phyloP scores from a whole-genome alignment of 768 basidiomycete species.

The Boletus bicolor region DNA sequence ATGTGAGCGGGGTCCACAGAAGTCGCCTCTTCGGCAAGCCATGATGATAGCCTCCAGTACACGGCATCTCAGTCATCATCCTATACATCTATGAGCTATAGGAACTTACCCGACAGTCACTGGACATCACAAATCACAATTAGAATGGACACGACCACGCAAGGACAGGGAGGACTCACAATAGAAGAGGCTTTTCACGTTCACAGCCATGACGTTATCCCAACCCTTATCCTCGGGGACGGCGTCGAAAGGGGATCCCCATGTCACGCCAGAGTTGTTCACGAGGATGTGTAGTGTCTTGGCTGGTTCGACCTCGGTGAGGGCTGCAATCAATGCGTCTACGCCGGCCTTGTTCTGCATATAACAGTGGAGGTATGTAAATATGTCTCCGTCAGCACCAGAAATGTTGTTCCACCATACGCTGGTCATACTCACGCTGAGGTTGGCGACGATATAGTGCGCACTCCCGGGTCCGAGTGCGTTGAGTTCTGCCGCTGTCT shows the following conservation, averaged over 20 bases:
- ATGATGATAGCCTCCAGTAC: slow-evolving; percentile 36
- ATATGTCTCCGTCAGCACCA: not conserved
- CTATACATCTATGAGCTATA: not conserved
- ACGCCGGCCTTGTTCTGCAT: slow-evolving; percentile 76
- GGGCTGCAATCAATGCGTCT: slow-evolving; percentile 62
- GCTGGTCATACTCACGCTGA: slow-evolving; percentile 50
- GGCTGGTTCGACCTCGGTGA: slow-evolving; percentile 58
- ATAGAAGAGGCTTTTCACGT: slow-evolving; percentile 85
- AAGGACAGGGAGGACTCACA: slow-evolving; percentile 39
- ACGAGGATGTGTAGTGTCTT: slow-evolving; percentile 76
- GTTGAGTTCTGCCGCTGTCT: slow-evolving; percentile 61
- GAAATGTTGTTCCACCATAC: not conserved
- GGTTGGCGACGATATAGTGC: slow-evolving; percentile 71
- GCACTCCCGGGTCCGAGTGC: slow-evolving; percentile 57
- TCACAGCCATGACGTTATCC: slow-evolving; percentile 80
- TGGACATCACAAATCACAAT: slow-evolving; percentile 17
- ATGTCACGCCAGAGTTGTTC: slow-evolving; percentile 79
- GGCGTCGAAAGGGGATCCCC: slow-evolving; percentile 68
- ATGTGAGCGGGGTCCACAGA: slow-evolving; percentile 68
- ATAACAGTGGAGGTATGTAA: not conserved
- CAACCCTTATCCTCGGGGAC: slow-evolving; percentile 82
- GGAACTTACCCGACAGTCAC: slow-evolving; percentile 43
- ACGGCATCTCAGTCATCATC: not conserved
- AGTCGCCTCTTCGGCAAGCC: slow-evolving; percentile 61
- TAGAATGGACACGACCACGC: not conserved